Evolutionary conservation across 179 eudicot species (phyloP).

Genomic region (Corrigiola litoralis): DNA sequence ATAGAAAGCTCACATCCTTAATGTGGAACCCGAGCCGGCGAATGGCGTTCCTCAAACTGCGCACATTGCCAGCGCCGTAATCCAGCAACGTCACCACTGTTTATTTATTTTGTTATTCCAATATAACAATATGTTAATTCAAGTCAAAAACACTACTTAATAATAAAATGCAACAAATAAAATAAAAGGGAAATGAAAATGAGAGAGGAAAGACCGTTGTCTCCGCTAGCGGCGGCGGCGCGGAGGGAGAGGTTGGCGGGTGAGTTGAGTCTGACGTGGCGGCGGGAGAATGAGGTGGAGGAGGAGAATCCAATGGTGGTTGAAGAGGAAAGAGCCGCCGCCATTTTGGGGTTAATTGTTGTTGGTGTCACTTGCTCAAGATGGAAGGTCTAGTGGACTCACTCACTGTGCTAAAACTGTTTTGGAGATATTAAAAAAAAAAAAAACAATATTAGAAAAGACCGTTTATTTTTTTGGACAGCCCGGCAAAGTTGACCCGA

Average conservation of each 20-base stretch:
- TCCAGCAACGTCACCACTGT: constrained; percentile 89
- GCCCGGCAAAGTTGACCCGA: too few species aligned
- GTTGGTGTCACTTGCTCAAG: too few species aligned
- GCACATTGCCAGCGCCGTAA: constrained; percentile 98
- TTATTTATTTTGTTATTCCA: background rate
- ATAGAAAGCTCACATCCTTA: constrained; percentile 47
- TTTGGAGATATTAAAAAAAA: too few species aligned
- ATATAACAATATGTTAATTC: background rate
- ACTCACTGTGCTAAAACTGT: too few species aligned
- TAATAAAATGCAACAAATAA: background rate
- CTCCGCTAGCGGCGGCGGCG: constrained; percentile 16
- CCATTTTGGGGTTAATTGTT: background rate
- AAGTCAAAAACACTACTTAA: background rate
- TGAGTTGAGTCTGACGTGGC: constrained; percentile 3
- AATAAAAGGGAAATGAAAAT: background rate
- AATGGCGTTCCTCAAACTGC: constrained; percentile 86
- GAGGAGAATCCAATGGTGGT: background rate
- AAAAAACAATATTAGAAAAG: too few species aligned
- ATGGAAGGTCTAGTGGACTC: too few species aligned
- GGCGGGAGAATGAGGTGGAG: background rate
- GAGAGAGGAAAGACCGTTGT: constrained; percentile 17
- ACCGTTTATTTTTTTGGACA: too few species aligned
- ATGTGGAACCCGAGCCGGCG: constrained; percentile 66
- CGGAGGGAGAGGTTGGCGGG: constrained; percentile 1
- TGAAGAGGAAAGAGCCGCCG: background rate